A percentile compares a stretch with the other conserved stretches of the same genome.
Evolutionary conservation across 345 rosid genomes (phyloP).

Genomic region (Boechera stricta): DNA sequence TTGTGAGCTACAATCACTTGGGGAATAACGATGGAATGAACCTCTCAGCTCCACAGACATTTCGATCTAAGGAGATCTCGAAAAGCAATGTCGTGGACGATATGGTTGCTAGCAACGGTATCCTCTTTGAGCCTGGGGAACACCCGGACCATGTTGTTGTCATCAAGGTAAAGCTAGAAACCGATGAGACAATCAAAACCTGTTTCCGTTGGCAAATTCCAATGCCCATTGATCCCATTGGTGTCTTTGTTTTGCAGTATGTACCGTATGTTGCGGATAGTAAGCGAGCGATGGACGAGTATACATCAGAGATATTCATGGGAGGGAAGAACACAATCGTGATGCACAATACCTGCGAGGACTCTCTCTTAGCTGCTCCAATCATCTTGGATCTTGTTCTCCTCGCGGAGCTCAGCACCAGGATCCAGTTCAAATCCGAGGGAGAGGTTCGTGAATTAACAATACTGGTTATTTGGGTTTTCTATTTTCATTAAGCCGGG

Average conservation of each 20-base stretch:
- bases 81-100: constrained; percentile 97
- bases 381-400: constrained; percentile 95
- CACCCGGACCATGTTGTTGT: constrained; percentile 99
- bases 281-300: constrained; percentile 99
- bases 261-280: constrained; percentile 94
- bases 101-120: constrained; percentile 95
- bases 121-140: constrained; percentile 92
- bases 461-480: neutral
- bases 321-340: constrained; percentile 98
- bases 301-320: constrained; percentile 97
- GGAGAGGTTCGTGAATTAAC: constrained; percentile 64
- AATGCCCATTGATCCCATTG: neutral
- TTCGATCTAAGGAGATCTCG: constrained; percentile 94
- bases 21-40: constrained; percentile 99
- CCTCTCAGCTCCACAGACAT: constrained; percentile 95
- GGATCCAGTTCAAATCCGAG: constrained; percentile 90
- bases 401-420: constrained; percentile 92
- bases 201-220: neutral
- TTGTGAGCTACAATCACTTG: constrained; percentile 96
- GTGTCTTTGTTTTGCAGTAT: constrained; percentile 54
- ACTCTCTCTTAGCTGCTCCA: constrained; percentile 97
- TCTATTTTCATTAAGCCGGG: neutral
- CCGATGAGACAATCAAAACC: neutral
- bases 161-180: constrained; percentile 69
- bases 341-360: constrained; percentile 94